Evolutionary conservation across 345 rosid genomes (phyloP), one percentile per base, ranked within the genome.

Genomic region (Litchi chinensis): DNA sequence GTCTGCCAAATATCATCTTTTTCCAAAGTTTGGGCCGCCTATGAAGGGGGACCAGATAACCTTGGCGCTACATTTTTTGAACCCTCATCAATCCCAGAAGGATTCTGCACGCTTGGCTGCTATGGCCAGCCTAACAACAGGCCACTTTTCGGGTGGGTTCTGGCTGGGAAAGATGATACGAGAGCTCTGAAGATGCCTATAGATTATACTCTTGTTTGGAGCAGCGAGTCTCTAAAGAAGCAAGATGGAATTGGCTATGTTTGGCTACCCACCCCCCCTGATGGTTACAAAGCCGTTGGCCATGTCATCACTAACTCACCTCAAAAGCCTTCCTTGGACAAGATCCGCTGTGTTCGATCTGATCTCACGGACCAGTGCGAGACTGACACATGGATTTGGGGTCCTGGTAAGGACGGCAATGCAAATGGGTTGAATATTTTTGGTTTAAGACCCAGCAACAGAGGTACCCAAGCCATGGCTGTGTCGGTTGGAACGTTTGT

Each of bases 191-290:
- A 82, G 48, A 81, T 79, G 28, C 99, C 99, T 12, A 3, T 83
- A 5, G 99, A 93, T 83, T 95, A 91, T 83, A 87, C 83, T 62
- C 97, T 95, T 54, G 86, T 92, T 62, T 93, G 91, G 91, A 92
- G 85, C 84, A 92, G 96, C 6, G 92, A 92, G 68, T 80, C 92
- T 24, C 21, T 80, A 73, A 84, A 85, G 37, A 88, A 89, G 77
- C 95, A 92, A 84, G 95, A 90, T 8, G 90, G 92, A 0, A 5
- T 70, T 24, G 92, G 88, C 1, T 95, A 86, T n/a, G 13, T 93
- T 57, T 95, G 99, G 99, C 85, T 86, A 11, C 99, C 99, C 2
- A 69, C 66, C 6, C 82, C 98, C 0, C 93, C 96, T 0, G 89
- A 90, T 26, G 98, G 96, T 16, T 95, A 89, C 75, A 88, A 83